Conservation (phyloP, 148 eudicot species). For the Silene latifolia region DNA sequence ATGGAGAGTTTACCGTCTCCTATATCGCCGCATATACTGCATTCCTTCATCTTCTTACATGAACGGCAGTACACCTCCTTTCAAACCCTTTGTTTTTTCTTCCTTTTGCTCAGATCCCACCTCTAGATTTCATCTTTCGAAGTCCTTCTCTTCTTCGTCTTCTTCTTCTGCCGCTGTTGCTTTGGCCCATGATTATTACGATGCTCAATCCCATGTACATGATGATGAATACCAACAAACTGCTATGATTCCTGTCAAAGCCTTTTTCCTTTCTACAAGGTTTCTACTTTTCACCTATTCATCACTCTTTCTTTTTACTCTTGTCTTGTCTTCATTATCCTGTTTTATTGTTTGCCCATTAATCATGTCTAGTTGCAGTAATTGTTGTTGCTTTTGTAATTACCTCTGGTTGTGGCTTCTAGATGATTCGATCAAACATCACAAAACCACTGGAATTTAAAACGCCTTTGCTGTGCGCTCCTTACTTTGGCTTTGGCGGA, state of each 20-base stretch:
- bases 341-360: conserved; percentile 1
- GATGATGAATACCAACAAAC: conserved; percentile 35
- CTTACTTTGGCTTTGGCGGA: not conserved
- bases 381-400: too few species aligned
- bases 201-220: not conserved
- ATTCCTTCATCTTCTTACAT: not conserved
- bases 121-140: conserved; percentile 29
- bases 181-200: conserved; percentile 34
- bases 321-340: not conserved
- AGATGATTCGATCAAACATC: not conserved
- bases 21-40: conserved; percentile 38
- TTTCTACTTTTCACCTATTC: conserved; percentile 5
- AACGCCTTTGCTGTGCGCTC: too few species aligned
- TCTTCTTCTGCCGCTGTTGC: conserved; percentile 3
- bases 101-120: conserved; percentile 25
- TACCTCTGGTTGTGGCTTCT: not conserved
- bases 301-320: not conserved
- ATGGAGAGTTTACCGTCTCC: conserved; percentile 49
- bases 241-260: conserved; percentile 68
- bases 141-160: conserved; percentile 42
- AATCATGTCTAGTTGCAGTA: not conserved
- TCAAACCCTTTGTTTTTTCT: not conserved
- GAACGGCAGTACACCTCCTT: not conserved
- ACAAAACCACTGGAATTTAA: not conserved
- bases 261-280: conserved; percentile 76